Evolutionary conservation across 768 basidiomycete species (phyloP).

Genomic region (Rubroboletus satanas): DNA sequence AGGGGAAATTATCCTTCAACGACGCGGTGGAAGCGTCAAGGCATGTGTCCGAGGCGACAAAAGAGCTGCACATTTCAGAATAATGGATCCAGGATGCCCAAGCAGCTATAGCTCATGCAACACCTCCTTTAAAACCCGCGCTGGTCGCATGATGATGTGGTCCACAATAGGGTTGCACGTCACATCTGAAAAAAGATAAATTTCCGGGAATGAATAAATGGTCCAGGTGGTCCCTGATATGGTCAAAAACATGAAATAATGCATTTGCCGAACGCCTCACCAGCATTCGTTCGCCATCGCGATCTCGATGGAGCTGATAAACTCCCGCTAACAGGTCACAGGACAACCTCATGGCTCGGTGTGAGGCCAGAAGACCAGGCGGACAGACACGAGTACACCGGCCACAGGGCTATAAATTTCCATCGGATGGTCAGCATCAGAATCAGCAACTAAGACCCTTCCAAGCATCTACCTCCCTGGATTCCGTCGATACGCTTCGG

Average conservation of each 20-base stretch:
- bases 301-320: conserved; percentile 28
- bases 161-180: conserved; percentile 17
- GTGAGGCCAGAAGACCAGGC: conserved; percentile 10
- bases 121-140: conserved; percentile 8
- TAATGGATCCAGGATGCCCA: background rate
- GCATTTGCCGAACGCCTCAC: conserved; percentile 26
- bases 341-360: conserved; percentile 21
- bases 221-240: conserved; percentile 26
- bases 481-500: background rate
- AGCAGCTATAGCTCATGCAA: conserved; percentile 7
- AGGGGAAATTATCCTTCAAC: conserved; percentile 16
- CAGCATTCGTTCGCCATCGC: conserved; percentile 21
- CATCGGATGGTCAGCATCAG: conserved; percentile 14
- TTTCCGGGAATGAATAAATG: conserved; percentile 24
- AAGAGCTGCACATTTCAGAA: conserved; percentile 9
- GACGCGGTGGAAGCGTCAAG: conserved; percentile 7
- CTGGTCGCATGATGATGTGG: conserved; percentile 4
- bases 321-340: conserved; percentile 14
- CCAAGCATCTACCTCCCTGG: conserved; percentile 6
- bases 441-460: conserved; percentile 9
- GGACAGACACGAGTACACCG: conserved; percentile 14
- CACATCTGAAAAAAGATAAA: conserved; percentile 20
- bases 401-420: conserved; percentile 26
- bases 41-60: conserved; percentile 5
- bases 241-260: conserved; percentile 22